Evolutionary conservation across 2,329 filamentous ascomycete genomes (phyloP).

Genomic region (Coniochaeta sp.): DNA sequence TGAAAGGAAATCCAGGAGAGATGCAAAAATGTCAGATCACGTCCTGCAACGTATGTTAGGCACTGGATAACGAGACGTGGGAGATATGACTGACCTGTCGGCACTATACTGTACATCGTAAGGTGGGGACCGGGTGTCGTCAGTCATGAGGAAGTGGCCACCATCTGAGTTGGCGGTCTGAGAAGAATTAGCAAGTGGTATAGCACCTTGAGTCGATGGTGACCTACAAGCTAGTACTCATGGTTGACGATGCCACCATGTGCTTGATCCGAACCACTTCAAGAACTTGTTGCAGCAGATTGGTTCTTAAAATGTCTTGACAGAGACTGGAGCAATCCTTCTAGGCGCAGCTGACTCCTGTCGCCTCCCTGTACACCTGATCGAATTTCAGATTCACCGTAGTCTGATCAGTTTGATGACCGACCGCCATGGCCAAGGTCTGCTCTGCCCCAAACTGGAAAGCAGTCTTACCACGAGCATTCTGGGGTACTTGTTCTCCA

Average conservation of each 20-base stretch:
- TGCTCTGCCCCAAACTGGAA: background rate
- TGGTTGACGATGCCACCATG: background rate
- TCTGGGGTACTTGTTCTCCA: background rate
- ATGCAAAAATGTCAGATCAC: background rate
- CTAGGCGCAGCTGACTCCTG: background rate
- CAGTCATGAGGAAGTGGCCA: background rate
- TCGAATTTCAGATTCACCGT: background rate
- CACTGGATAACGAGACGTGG: background rate
- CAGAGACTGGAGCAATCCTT: background rate
- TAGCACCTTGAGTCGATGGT: background rate
- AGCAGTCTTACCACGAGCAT: background rate
- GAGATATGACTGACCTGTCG: background rate
- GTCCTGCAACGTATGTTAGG: background rate
- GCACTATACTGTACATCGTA: background rate
- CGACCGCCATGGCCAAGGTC: background rate
- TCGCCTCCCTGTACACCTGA: background rate
- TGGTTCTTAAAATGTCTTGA: background rate
- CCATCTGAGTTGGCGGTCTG: background rate
- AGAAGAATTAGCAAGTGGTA: background rate
- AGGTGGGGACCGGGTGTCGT: background rate
- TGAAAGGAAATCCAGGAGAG: background rate
- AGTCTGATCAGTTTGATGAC: background rate
- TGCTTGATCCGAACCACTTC: background rate
- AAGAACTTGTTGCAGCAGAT: background rate
- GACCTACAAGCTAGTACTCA: background rate